Base-by-base conservation (phyloP, 108 stramenopile genomes). In the Skeletonema tropicum region DNA sequence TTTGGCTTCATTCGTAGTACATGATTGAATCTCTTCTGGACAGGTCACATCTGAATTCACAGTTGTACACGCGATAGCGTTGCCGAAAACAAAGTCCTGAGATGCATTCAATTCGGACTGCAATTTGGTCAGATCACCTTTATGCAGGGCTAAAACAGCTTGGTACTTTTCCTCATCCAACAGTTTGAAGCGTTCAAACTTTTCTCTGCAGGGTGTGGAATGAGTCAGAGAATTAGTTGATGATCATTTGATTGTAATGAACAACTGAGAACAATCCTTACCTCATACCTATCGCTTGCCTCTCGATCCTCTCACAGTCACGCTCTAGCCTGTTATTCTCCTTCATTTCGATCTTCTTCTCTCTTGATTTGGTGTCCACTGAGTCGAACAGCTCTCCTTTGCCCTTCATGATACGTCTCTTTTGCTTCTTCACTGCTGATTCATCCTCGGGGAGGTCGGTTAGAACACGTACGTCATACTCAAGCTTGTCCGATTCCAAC, bases 291-390 rank as follows among this genome's bases (percentile, higher is more conserved):
- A 48, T 73, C 6, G 71, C 61, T 64, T 83, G 82, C 42, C 67
- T 57, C 66, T 83, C 82, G 10, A 83, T 83, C 33, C 82, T 70
- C 64, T 83, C 82, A 49, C 82, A 83, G 39, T 72, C 75, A 38
- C 39, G 75, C 33, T 83, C 82, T n/a, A 83, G 70, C 10, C 63
- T 46, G 42, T 64, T 41, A 58, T 83, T 83, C 64, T 72, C 62
- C 41, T 68, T 67, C 31, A 58, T 19, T 9, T 60, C 75, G 49
- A 15, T 46, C 33, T 61, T 58, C 39, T 52, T 66, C 49, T 61
- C 75, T 39, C 52, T 61, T 13, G 75, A 48, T 31, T 76, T 72
- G 14, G 39, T 48, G 1, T 83, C 66, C 12, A 73, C 39, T 2
- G 58, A 60, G 12, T 25, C 57, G 48, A 58, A 69, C 32, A 76